phyloP scores from a whole-genome alignment of 2,329 filamentous ascomycete genomes.

The Blastomyces emzantsi region DNA sequence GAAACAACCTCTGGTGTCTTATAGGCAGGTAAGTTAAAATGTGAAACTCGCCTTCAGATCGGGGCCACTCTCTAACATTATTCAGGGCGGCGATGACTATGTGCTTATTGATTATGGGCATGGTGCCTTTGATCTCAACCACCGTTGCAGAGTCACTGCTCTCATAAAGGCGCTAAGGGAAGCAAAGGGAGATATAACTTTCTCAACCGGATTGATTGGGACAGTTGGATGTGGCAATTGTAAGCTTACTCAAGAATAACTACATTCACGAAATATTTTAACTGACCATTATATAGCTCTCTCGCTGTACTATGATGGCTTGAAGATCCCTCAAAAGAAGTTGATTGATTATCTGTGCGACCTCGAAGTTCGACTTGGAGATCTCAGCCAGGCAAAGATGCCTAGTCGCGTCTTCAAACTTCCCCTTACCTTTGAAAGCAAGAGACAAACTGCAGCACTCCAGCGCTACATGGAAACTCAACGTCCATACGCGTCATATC shows the following conservation, averaged over 20 bases:
- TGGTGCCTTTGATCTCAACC: constrained; percentile 48
- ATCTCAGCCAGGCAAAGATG: constrained; percentile 34
- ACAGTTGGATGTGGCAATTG: constrained; percentile 44
- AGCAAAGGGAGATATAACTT: constrained; percentile 26
- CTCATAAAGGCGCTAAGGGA: constrained; percentile 42
- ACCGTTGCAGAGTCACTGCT: constrained; percentile 47
- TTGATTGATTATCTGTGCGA: constrained; percentile 31
- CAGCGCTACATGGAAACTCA: constrained; percentile 55
- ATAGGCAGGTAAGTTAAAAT: constrained; percentile 29
- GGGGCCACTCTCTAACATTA: constrained; percentile 20
- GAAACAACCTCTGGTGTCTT: constrained; percentile 33
- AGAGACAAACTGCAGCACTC: constrained; percentile 42
- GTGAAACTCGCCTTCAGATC: neutral
- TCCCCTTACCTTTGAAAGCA: constrained; percentile 37
- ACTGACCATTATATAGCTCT: constrained; percentile 25
- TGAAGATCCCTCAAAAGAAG: constrained; percentile 29
- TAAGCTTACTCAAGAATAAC: constrained; percentile 14
- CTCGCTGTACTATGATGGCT: constrained; percentile 40
- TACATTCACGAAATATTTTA: neutral
- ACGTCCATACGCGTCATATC: constrained; percentile 51
- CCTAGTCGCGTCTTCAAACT: constrained; percentile 39
- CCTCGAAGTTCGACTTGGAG: constrained; percentile 33
- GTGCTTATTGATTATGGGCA: constrained; percentile 51
- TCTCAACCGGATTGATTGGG: constrained; percentile 39
- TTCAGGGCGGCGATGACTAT: constrained; percentile 43